Evolutionary conservation across 495 filamentous ascomycete species (phyloP).

Genomic region (Achaetomiella virescens): DNA sequence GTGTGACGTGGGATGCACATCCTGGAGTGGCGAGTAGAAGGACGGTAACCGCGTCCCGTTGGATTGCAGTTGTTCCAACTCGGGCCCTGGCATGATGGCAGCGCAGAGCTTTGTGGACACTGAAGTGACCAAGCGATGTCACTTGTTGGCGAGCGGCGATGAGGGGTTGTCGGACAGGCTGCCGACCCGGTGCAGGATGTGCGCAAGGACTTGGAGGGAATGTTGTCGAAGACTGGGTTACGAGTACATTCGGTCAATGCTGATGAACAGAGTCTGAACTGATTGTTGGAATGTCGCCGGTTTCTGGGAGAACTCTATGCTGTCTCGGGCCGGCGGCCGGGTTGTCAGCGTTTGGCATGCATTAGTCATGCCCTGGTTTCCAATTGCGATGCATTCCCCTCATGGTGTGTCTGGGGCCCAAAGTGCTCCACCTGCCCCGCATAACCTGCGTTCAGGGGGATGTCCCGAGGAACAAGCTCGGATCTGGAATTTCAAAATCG

Average conservation of each 20-base stretch:
- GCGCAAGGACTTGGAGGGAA: too few relatives aligned
- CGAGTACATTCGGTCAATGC: too few relatives aligned
- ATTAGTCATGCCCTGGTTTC: slow-evolving; percentile 20
- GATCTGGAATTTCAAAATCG: neutral
- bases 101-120: neutral
- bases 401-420: neutral
- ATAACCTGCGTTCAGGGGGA: neutral
- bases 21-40: slow-evolving; percentile 43
- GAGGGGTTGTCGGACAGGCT: neutral
- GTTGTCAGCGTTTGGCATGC: slow-evolving; percentile 10
- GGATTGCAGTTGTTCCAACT: slow-evolving; percentile 19
- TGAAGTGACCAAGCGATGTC: neutral
- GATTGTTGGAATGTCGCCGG: neutral
- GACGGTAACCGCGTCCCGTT: slow-evolving; percentile 35
- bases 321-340: neutral
- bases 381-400: neutral
- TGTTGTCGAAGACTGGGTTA: too few relatives aligned
- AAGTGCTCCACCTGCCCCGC: slow-evolving; percentile 1
- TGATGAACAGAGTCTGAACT: too few relatives aligned
- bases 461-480: slow-evolving; percentile 7
- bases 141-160: neutral
- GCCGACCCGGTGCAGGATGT: too few relatives aligned
- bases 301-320: neutral
- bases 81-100: slow-evolving; percentile 16
- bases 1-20: slow-evolving; percentile 15